These are phyloP conservation scores for Pythium vanterpoolii DNA, from an alignment of 352 stramenopile species.

Conservation along the genomic window DNA sequence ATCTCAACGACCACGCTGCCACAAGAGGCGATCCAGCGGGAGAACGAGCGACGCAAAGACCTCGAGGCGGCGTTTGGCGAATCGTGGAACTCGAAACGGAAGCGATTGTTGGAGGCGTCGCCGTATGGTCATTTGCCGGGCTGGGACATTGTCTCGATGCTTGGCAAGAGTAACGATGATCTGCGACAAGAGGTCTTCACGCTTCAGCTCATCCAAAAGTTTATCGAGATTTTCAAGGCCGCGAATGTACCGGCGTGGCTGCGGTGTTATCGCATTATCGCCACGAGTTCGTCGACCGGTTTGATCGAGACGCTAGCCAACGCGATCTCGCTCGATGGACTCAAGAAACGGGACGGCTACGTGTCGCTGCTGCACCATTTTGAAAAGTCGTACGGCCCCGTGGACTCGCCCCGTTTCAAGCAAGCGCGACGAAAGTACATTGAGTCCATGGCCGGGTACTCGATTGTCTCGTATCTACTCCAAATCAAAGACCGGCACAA, in stretches of 20 bases:
- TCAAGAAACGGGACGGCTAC: constrained; percentile 97
- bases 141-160: constrained; percentile 96
- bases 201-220: constrained; percentile 97
- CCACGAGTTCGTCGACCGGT: constrained; percentile 93
- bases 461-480: constrained; percentile 97
- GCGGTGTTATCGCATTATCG: constrained; percentile 96
- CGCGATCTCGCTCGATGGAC: constrained; percentile 96
- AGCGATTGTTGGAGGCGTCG: constrained; percentile 84
- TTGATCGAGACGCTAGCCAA: constrained; percentile 98
- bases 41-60: constrained; percentile 77
- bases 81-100: constrained; percentile 93
- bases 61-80: constrained; percentile 92
- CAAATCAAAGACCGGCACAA: constrained; percentile 99
- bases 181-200: constrained; percentile 99
- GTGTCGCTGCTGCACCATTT: constrained; percentile 95
- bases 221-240: constrained; percentile 95
- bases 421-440: constrained; percentile 96
- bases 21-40: constrained; percentile 75
- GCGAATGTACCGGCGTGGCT: constrained; percentile 95
- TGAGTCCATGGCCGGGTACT: constrained; percentile 97
- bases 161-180: constrained; percentile 99
- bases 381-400: constrained; percentile 92
- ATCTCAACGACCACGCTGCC: constrained; percentile 53
- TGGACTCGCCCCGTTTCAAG: constrained; percentile 84
- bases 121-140: constrained; percentile 84